These are phyloP conservation scores for Irpex sp. DNA, from an alignment of 1,284 basidiomycete genomes.

Conservation along the genomic window DNA sequence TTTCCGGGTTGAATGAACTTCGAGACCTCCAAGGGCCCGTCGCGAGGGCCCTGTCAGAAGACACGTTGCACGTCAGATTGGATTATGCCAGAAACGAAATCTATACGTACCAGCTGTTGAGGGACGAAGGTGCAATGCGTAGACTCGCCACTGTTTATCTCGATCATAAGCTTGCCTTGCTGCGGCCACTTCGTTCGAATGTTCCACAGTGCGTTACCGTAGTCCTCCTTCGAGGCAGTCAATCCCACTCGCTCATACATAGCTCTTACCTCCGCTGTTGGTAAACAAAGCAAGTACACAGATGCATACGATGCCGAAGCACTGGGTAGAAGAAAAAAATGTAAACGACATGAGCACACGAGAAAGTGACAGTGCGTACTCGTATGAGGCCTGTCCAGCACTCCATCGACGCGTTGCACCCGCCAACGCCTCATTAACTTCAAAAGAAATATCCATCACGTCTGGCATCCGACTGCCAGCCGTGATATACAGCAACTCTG, in stretches of 20 bases:
- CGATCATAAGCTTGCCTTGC: background rate
- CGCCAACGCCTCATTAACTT: background rate
- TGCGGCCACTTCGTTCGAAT: background rate
- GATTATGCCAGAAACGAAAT: background rate
- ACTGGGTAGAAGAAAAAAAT: background rate
- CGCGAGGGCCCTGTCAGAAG: constrained; percentile 14
- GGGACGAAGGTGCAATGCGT: background rate
- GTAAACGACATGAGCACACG: background rate
- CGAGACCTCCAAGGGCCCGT: constrained; percentile 37
- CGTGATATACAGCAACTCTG: background rate
- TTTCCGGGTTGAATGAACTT: constrained; percentile 33
- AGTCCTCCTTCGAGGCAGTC: background rate
- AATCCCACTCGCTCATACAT: constrained; percentile 23
- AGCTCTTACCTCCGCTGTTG: constrained; percentile 25
- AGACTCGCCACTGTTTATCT: background rate
- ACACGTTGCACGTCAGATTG: background rate
- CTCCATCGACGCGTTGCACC: background rate
- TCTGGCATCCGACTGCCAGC: background rate
- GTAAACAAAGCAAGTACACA: constrained; percentile 40
- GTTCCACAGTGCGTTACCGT: background rate
- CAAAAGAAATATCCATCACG: background rate
- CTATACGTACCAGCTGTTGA: background rate
- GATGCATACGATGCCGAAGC: constrained; percentile 23
- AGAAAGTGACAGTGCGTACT: background rate
- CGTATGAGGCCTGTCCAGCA: background rate